Evolutionary conservation across 2,329 filamentous ascomycete genomes (phyloP), one percentile per base, ranked within the genome.

Genomic region (Triangularia verruculosa): DNA sequence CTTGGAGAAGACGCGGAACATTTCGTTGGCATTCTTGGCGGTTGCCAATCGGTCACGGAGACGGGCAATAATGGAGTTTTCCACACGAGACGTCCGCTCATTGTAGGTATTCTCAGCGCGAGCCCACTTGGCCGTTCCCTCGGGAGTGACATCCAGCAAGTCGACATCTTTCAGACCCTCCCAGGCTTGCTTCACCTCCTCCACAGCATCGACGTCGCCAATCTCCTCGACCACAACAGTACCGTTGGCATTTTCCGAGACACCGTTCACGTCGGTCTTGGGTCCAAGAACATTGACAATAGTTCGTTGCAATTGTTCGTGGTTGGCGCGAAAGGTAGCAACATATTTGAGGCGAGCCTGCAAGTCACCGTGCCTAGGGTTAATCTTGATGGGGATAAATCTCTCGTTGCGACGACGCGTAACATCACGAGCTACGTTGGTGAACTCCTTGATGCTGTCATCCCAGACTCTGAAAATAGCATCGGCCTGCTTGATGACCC

Each of bases 1-100:
- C 75, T 98, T 98, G 60, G 95, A 98, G 76, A 99, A 99, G 66
- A 99, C 95, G 61, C 96, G 91, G 77, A 99, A 99, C 95, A 99
- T 99, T 78, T 99, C 96, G 74, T 96, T 98, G 47, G 95, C 95
- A 66, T 93, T 97, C 82, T 96, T 97, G 12, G 95, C 94, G 6
- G 93, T 97, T 13, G 93, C 95, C 62, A 99, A 84, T 64, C 95
- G 90, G 77, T 99, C 95, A 72, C 95, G 86, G 30, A 99, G 83
- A 61, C 93, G 86, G 32, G 95, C 93, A 75, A 99, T 99, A 76
- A 99, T 99, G 3, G 95, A 97, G 78, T 99, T 99, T 76, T 99
- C 95, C 4, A 99, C 95, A 65, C 95, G 88, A 17, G 95, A 94
- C 9, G 96, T 99, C 43, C 96, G 90, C 76, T 99, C 96, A 70